Percentiles rank a stretch among this genome's conserved stretches.
Evolutionary conservation across 805 yeast genomes (phyloP).

Genomic region (Candida dajiaensis): DNA sequence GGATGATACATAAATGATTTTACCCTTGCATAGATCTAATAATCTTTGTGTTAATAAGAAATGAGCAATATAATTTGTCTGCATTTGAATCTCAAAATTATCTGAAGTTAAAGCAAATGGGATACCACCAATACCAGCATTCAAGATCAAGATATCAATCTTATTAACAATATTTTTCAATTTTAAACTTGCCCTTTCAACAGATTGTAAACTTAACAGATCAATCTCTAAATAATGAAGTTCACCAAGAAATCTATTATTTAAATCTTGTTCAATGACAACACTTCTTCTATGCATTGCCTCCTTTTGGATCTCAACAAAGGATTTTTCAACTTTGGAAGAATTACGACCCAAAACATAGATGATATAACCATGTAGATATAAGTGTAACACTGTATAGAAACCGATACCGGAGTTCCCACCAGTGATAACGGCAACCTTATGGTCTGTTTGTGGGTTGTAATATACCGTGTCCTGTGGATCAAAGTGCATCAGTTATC

Average conservation of each 20-base stretch:
- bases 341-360: constrained; percentile 69
- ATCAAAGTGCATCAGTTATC: neutral
- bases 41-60: constrained; percentile 61
- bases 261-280: constrained; percentile 8
- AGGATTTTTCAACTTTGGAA: constrained; percentile 49
- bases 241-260: constrained; percentile 38
- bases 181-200: constrained; percentile 41
- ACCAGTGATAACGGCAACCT: constrained; percentile 72
- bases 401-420: constrained; percentile 82
- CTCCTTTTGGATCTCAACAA: constrained; percentile 47
- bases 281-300: constrained; percentile 31
- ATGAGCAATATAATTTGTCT: constrained; percentile 73
- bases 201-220: constrained; percentile 36
- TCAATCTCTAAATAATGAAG: constrained; percentile 50
- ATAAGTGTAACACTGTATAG: constrained; percentile 67
- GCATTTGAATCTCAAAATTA: constrained; percentile 74
- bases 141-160: constrained; percentile 61
- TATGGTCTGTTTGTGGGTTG: constrained; percentile 47
- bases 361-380: constrained; percentile 70
- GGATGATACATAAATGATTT: constrained; percentile 61
- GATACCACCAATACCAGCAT: constrained; percentile 79
- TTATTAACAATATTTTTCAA: constrained; percentile 40
- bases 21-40: constrained; percentile 31
- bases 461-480: constrained; percentile 55
- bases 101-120: constrained; percentile 61